Evolutionary conservation across 352 stramenopile species (phyloP).

Genomic region (Phytophthora tubulina): DNA sequence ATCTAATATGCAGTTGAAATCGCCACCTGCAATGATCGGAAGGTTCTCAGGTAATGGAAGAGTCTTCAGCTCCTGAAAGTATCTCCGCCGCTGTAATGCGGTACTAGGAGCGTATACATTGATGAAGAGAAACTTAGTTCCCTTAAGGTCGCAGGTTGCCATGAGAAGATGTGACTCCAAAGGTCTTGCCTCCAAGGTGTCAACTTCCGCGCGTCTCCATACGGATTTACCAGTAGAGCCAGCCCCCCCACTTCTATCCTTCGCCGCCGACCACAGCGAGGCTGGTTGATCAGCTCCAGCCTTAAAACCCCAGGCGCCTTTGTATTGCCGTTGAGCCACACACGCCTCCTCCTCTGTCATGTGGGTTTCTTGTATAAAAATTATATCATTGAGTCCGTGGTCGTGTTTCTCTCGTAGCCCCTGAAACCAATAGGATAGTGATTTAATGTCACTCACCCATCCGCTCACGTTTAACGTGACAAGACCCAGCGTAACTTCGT

Average conservation of each 20-base stretch:
- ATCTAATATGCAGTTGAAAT: not conserved
- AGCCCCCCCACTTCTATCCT: not conserved
- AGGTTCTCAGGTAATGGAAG: not conserved
- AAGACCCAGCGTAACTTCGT: not conserved
- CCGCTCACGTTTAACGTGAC: not conserved
- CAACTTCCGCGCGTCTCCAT: not conserved
- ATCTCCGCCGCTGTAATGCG: not conserved
- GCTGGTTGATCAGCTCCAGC: not conserved
- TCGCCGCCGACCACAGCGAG: not conserved
- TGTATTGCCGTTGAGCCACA: not conserved
- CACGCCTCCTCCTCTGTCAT: not conserved
- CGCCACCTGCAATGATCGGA: not conserved
- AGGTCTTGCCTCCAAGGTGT: not conserved
- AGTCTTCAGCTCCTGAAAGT: not conserved
- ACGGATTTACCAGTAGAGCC: not conserved
- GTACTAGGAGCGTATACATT: not conserved
- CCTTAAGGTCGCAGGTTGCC: not conserved
- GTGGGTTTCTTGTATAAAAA: not conserved
- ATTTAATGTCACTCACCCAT: not conserved
- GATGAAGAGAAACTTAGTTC: not conserved
- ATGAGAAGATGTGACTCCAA: not conserved
- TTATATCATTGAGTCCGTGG: not conserved
- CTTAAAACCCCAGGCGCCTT: not conserved
- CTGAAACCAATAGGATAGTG: not conserved
- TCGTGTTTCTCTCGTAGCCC: not conserved